Evolutionary conservation across 352 stramenopile genomes (phyloP), one percentile per base, ranked within the genome.

Genomic region (Globisporangium yorkense): DNA sequence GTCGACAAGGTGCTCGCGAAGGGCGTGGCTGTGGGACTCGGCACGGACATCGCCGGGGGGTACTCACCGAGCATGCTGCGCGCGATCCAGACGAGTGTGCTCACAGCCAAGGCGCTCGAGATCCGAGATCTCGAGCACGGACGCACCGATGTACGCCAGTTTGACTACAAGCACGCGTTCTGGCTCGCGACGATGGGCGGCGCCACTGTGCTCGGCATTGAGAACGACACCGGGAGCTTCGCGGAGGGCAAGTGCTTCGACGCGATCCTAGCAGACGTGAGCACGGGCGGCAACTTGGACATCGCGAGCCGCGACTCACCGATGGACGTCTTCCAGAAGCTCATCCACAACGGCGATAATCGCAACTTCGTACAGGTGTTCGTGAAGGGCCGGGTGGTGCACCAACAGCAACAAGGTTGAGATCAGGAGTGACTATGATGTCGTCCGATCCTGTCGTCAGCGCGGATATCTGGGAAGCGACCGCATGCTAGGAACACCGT

Each of bases 41-140:
- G 92, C 13, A 97, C 92, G 37, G 91, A 97, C 54, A 82, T 98
- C 35, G 86, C 90, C 3, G 92, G 92, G 15, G 92, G 92, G 5
- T 97, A 97, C 66, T 92, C 82, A 51, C 66, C 84, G 0, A 96
- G 80, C 47, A 97, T 98, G 75, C 68, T 98, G 27, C 79, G 85
- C 50, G 81, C 86, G 13, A 81, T 92, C 16, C 80, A 95, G 59
- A 85, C 77, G 37, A 77, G 84, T 1, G 86, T 97, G 37, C 56
- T 97, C 24, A 84, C 87, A 21, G 77, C 79, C 54, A 82, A 80
- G 35, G 79, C 67, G 24, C 51, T 80, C n/a, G 79, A 80, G 43
- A 84, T 87, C 20, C 61, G 61, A 51, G 69, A 80, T 24, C 21
- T 24, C 21, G 21, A 24, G 21, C 21, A 24, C 21, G 21, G 1